Base-by-base conservation (phyloP, 257 asterid genomes). In the Gentiana straminea region DNA sequence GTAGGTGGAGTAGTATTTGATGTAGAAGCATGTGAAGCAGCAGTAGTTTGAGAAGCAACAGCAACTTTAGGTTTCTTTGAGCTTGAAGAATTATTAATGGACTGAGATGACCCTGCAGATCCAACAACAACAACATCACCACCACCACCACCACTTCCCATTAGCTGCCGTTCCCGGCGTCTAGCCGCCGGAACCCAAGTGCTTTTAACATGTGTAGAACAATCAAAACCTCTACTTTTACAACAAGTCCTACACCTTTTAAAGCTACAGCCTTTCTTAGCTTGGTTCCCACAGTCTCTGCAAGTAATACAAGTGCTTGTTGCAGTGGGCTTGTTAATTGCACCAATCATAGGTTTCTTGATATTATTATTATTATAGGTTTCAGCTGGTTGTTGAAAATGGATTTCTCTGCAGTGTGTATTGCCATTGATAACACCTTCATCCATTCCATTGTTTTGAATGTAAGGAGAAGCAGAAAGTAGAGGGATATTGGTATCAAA, bases 1-100 rank as follows among this genome's bases (percentile, higher is more conserved):
- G 86, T 64, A 0, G 89, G 89, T 0, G 89, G 81, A 13, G 86
- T 82, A 39, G 73, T 79, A 57, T 86, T 86, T 3, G 95, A 86
- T 48, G 86, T 86, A 4, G 93, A 86, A 8, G 95, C 79, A 60
- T 81, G 95, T 5, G 93, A 83, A 2, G 79, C 77, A 1, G 89
- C 76, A 10, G 84, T 76, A 7, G 94, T 75, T 47, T 76, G 85
- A 3, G 93, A 78, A 24, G 24, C 24, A 24, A 24, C 24, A 12
- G 80, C 71, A 34, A 86, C 77, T n/a, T 84, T 67, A 35, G 92
- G 83, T 64, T 82, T 86, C 63, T 82, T 86, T 15, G 79, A 52
- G 38, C 92, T 68, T 2, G 88, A 80, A 24, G 24, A 24, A 24
- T 24, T 24, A 24, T 24, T 24, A 2, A 75, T 79, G 3, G 95